Evolutionary conservation across 2,329 filamentous ascomycete genomes (phyloP).

Genomic region (Aspergillus amoenus): DNA sequence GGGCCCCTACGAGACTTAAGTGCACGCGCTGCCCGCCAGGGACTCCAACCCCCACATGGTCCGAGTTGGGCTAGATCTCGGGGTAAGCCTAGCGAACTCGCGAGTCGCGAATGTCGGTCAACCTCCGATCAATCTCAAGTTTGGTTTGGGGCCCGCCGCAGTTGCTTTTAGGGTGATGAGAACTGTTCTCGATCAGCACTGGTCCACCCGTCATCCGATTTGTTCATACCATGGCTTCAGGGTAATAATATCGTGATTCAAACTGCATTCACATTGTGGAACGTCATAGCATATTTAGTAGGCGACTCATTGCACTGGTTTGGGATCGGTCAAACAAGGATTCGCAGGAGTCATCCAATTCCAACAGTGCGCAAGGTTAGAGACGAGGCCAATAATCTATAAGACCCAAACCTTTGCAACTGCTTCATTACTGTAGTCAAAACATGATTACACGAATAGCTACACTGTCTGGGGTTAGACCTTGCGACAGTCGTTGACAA

Average conservation of each 20-base stretch:
- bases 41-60: conserved; percentile 8
- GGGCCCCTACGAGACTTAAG: not conserved
- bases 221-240: not conserved
- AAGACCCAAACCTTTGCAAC: no score
- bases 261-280: not conserved
- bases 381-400: no score
- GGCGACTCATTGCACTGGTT: no score
- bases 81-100: not conserved
- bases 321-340: no score
- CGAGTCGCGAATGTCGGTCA: conserved; percentile 11
- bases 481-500: no score
- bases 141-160: not conserved
- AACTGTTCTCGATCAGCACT: not conserved
- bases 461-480: no score
- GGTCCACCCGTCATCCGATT: not conserved
- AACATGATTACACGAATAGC: no score
- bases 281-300: not conserved
- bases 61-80: conserved; percentile 4
- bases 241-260: not conserved
- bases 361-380: no score
- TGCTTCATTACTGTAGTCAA: no score
- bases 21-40: not conserved
- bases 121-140: conserved; percentile 9
- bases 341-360: no score
- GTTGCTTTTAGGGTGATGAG: not conserved